Evolutionary conservation across 208 protist genomes (phyloP), one percentile per base, ranked within the genome.

Genomic region (Trypanosoma boissoni): DNA sequence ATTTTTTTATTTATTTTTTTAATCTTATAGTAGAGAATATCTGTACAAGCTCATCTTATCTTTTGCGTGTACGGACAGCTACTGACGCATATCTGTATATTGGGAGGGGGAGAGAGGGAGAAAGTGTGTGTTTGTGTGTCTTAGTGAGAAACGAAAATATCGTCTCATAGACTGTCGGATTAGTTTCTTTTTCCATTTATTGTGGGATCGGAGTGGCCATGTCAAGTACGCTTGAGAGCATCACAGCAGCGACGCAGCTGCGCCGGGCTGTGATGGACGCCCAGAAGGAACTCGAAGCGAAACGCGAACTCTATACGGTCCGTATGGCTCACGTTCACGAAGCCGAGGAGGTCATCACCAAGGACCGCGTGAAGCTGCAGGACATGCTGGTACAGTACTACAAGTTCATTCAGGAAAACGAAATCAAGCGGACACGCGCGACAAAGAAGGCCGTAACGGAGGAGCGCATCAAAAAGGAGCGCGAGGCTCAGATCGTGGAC

Each of bases 381-480:
- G 91, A 95, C 59, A 95, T 81, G 18, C 76, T 96, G 4, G 91
- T 96, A 62, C 82, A 88, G 68, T 95, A 95, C 68, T 95, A 96
- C 81, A 96, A 96, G 67, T 96, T 95, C 58, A 96, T 96, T 43
- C 91, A 96, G 44, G 88, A 96, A 44, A 96, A 95, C 41, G 91
- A 96, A 49, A 87, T 96, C 52, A 96, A 95, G 70, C 84, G 86
- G 29, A 91, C 72, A 27, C 69, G 91, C 3, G 91, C 91, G 18
- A 81, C 74, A 31, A 91, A 91, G 64, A 96, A 96, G 74, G 88
- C 88, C 2, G 52, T 72, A 4, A 86, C 80, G 4, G 91, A 96
- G 41, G 83, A 93, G 55, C 75, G 78, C 36, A 86, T 91, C 59
- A 74, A 83, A 29, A 80, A 88, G 61, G 91, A 96, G 57, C 83